phyloP scores from a whole-genome alignment of 345 rosid genomes.

The Hypericum perforatum region DNA sequence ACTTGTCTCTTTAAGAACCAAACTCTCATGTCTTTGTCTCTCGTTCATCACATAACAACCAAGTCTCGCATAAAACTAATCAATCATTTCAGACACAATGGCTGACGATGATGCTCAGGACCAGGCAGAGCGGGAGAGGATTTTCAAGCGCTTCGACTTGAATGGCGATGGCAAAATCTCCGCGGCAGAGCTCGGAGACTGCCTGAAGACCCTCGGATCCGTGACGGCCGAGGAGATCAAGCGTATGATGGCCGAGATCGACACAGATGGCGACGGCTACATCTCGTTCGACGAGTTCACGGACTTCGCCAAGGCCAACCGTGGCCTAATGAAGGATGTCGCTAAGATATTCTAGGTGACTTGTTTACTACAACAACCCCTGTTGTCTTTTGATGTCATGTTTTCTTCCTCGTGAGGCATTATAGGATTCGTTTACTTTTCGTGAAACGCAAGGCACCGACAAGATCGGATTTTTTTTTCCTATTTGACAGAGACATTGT shows the following conservation, averaged over 20 bases:
- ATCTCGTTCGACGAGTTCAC: constrained; percentile 64
- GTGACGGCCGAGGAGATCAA: constrained; percentile 50
- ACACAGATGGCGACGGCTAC: constrained; percentile 79
- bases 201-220: constrained; percentile 56
- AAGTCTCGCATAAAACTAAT: background rate
- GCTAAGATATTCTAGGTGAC: constrained; percentile 57
- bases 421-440: no score
- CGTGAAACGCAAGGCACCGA: no score
- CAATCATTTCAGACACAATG: constrained; percentile 21
- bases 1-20: constrained; percentile 11
- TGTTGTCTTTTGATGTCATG: background rate
- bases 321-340: constrained; percentile 74
- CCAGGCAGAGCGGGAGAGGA: constrained; percentile 41
- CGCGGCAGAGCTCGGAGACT: constrained; percentile 59
- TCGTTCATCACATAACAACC: background rate
- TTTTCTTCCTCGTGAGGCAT: background rate
- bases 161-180: constrained; percentile 87
- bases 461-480: no score
- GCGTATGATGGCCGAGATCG: constrained; percentile 88
- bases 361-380: background rate
- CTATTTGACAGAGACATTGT: no score
- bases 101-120: constrained; percentile 38
- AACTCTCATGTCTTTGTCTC: background rate
- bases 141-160: constrained; percentile 74
- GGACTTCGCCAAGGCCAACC: constrained; percentile 63